Evolutionary conservation across 352 stramenopile species (phyloP).

Genomic region (Blastocystis hominis): DNA sequence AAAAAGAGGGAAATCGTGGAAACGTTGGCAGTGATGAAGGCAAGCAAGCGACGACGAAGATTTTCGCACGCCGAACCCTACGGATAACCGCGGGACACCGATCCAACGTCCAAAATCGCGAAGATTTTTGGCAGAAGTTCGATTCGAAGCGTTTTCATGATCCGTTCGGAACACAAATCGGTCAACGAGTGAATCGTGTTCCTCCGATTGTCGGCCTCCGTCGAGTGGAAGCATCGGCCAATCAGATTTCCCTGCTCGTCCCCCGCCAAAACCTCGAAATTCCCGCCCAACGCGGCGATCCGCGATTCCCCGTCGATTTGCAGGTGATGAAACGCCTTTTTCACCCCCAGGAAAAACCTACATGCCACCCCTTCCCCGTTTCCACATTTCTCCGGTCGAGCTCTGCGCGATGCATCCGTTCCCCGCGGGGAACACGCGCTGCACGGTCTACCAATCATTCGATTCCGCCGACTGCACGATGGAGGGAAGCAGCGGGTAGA

Average conservation of each 20-base stretch:
- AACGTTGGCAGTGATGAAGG: background rate
- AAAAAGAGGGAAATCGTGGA: background rate
- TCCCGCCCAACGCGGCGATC: background rate
- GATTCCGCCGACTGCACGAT: background rate
- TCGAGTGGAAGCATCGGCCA: background rate
- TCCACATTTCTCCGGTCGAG: background rate
- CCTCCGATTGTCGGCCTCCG: too few species aligned
- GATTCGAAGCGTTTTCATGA: background rate
- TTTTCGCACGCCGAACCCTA: background rate
- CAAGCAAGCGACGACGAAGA: background rate
- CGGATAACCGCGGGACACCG: background rate
- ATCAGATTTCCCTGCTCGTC: background rate
- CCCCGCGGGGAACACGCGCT: background rate
- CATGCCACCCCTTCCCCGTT: background rate
- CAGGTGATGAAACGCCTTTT: background rate
- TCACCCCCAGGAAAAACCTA: slow-evolving; percentile 12
- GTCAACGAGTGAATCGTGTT: background rate
- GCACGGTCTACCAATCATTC: background rate
- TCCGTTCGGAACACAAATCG: background rate
- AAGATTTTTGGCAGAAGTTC: background rate
- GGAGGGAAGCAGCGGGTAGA: background rate
- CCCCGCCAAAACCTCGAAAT: background rate
- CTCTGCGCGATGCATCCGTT: background rate
- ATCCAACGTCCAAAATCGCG: background rate
- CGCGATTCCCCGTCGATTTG: background rate